Percentiles rank a stretch among this genome's conserved stretches.
These are phyloP conservation scores for Ananas comosus DNA, from an alignment of 176 grass and related monocot species.

Conservation along the genomic window DNA sequence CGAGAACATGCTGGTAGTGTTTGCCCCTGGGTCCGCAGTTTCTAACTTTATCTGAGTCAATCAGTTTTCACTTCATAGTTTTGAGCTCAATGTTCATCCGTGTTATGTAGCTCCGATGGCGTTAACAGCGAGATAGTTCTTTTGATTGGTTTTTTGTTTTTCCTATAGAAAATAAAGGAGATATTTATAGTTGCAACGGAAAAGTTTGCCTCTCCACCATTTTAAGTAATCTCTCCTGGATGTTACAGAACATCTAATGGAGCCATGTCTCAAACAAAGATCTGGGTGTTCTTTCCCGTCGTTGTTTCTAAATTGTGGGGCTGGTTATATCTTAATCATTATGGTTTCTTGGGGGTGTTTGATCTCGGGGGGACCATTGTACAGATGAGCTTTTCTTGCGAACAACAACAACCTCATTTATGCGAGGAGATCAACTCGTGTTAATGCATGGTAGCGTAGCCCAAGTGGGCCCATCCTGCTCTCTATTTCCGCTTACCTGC, in stretches of 20 bases:
- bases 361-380: not conserved
- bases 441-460: not conserved
- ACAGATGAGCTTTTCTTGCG: conserved; percentile 2
- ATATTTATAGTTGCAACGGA: too few relatives aligned
- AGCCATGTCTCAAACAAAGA: not conserved
- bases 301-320: conserved; percentile 9
- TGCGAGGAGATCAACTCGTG: not conserved
- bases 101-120: too few relatives aligned
- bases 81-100: too few relatives aligned
- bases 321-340: not conserved
- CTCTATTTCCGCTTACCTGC: not conserved
- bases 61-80: too few relatives aligned
- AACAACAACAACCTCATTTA: conserved; percentile 2
- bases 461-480: not conserved
- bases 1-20: too few relatives aligned
- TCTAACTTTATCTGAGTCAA: too few relatives aligned
- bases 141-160: too few relatives aligned
- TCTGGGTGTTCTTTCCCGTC: conserved; percentile 1
- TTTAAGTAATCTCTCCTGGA: conserved; percentile 1
- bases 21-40: too few relatives aligned
- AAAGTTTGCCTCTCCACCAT: not conserved
- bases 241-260: conserved; percentile 12
- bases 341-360: too few relatives aligned
- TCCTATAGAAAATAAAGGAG: not conserved
- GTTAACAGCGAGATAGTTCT: too few relatives aligned